phyloP scores from a whole-genome alignment of 495 filamentous ascomycete species.

The Oleoguttula mirabilis region DNA sequence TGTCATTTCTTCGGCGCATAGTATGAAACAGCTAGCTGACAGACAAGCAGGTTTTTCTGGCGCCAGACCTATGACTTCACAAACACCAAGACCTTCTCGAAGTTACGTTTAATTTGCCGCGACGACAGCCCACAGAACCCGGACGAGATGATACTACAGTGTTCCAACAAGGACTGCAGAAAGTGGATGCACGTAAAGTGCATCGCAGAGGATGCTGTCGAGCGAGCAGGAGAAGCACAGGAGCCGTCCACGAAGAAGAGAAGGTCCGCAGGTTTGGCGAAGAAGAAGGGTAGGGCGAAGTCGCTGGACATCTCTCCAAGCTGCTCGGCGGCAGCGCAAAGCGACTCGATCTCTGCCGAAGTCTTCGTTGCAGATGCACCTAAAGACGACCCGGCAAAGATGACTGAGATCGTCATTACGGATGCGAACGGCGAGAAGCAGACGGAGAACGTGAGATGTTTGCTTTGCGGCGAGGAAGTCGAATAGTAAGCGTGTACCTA shows the following conservation, averaged over 20 bases:
- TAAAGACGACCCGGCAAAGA: background rate
- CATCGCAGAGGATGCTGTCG: constrained; percentile 15
- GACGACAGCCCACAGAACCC: constrained; percentile 19
- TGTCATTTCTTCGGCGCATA: background rate
- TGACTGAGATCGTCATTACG: constrained; percentile 11
- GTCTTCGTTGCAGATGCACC: constrained; percentile 1
- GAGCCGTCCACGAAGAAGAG: background rate
- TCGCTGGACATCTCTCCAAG: constrained; percentile 1
- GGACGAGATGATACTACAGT: constrained; percentile 21
- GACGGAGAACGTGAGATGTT: constrained; percentile 4
- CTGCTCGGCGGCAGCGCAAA: background rate
- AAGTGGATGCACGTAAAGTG: constrained; percentile 22
- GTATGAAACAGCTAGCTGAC: no score
- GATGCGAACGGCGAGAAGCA: constrained; percentile 4
- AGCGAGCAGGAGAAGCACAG: constrained; percentile 3
- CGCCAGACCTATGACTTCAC: constrained; percentile 20
- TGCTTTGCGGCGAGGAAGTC: constrained; percentile 13
- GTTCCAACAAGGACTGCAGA: constrained; percentile 14
- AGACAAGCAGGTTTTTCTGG: constrained; percentile 12
- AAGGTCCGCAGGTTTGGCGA: background rate
- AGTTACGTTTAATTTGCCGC: constrained; percentile 19
- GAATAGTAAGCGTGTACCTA: no score
- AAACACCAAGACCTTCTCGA: constrained; percentile 16
- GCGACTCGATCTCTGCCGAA: no score
- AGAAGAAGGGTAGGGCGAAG: constrained; percentile 11